Percentiles rank a stretch among this genome's conserved stretches.
Evolutionary conservation across 2,329 filamentous ascomycete genomes (phyloP).

Genomic region (Cladosporium sp.): DNA sequence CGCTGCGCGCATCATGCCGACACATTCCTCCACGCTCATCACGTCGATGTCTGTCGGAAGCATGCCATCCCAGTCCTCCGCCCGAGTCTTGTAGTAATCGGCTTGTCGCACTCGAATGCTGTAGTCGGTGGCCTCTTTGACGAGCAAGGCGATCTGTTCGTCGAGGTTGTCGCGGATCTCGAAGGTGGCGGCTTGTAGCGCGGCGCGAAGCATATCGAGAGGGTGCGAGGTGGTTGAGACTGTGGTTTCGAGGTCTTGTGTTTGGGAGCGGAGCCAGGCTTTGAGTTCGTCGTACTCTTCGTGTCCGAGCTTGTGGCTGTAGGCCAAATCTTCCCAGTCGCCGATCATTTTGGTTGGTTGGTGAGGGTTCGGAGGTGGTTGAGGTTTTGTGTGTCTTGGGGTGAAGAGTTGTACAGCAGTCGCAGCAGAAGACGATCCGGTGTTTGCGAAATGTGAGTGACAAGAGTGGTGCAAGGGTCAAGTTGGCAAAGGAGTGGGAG

Average conservation of each 20-base stretch:
- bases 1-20: conserved; percentile 4
- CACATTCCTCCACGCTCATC: neutral
- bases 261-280: conserved; percentile 17
- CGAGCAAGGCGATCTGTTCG: conserved; percentile 12
- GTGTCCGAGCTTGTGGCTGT: neutral
- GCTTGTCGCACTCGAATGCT: conserved; percentile 1
- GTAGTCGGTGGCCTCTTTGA: conserved; percentile 6
- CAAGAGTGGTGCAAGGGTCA: neutral
- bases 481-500: neutral
- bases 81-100: conserved; percentile 13
- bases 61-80: conserved; percentile 13
- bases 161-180: conserved; percentile 18
- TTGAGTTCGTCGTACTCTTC: conserved; percentile 13
- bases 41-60: conserved; percentile 8
- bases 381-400: neutral
- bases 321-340: conserved; percentile 11
- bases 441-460: neutral
- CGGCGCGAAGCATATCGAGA: neutral
- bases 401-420: neutral
- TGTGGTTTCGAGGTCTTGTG: conserved; percentile 3
- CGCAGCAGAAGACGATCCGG: neutral
- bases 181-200: neutral
- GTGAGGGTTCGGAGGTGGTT: neutral
- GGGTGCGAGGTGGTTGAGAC: conserved; percentile 4
- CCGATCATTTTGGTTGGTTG: conserved; percentile 10